These are phyloP conservation scores for Musa beccarii DNA, from an alignment of 176 grass and related monocot genomes.

Conservation along the genomic window DNA sequence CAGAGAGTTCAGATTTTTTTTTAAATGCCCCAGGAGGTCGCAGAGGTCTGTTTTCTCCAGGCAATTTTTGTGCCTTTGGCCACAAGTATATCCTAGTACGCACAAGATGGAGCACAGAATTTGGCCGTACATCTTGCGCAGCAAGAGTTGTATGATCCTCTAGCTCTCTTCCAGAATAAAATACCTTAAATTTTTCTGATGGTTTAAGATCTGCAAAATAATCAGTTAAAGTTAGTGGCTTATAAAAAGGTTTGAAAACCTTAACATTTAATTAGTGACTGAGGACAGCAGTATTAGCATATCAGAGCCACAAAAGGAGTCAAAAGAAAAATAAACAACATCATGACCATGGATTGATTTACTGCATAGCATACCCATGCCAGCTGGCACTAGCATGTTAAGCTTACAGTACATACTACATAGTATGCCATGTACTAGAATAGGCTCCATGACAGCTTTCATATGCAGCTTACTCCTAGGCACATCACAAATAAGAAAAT, in stretches of 20 bases:
- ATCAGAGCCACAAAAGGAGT: not conserved
- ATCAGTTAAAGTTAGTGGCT: not conserved
- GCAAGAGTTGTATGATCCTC: conserved; percentile 54
- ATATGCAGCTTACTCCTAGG: not conserved
- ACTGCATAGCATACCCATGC: not conserved
- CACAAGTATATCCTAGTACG: conserved; percentile 73
- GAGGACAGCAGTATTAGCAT: not conserved
- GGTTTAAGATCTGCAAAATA: conserved; percentile 56
- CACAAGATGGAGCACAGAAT: conserved; percentile 83
- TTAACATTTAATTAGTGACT: not conserved
- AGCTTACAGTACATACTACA: not conserved
- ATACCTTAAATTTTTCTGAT: conserved; percentile 69
- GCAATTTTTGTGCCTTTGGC: conserved; percentile 85
- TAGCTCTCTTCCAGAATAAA: conserved; percentile 81
- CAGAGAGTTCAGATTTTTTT: conserved; percentile 83
- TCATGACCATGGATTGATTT: not conserved
- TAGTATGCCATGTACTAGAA: not conserved
- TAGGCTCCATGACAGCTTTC: not conserved
- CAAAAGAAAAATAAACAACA: not conserved
- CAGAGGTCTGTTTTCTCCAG: conserved; percentile 71
- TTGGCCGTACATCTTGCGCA: conserved; percentile 55
- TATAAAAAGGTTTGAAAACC: conserved; percentile 1
- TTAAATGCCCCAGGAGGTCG: conserved; percentile 78
- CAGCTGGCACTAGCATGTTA: not conserved
- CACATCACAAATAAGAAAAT: not conserved